Evolutionary conservation across 805 yeast species (phyloP), one percentile per base, ranked within the genome.

Genomic region (Saccharomyces eubayanus): DNA sequence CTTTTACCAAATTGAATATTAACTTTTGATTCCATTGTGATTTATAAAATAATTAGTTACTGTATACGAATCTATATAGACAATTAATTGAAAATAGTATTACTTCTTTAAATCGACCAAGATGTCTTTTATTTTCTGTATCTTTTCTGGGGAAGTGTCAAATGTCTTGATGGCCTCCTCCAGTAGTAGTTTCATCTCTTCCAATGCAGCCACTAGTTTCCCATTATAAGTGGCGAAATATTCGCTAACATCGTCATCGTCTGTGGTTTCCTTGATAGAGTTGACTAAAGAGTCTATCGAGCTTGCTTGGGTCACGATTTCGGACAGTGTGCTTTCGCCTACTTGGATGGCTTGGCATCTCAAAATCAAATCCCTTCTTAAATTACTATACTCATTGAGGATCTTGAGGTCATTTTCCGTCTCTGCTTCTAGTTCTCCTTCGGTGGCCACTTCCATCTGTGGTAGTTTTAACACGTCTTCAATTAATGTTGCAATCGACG

Each of bases 381-480:
- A 54, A 27, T 53, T 52, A 21, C 59, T 57, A 51, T 68, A 68
- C 51, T 66, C 69, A 8, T 53, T 51, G n/a, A 67, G 52, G 6
- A 57, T 50, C 10, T 51, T 49, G 9, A 50, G 49, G 10, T 60
- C 59, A 12, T 56, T 51, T 20, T 57, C 57, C 5, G 51, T 54
- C 24, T 6, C 47, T 53, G 24, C 3, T 36, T 36, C 43, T 6
- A 10, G 8, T 14, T 53, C 58, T 12, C 54, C 61, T 6, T 28
- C 31, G 6, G 30, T n/a, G 11, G 21, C 46, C 10, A 49, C 28
- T 5, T 54, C 31, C 50, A 68, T 56, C 31, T 55, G 54, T n/a
- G 72, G 72, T 31, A 68, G 56, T 11, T 58, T 57, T 24, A 47
- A 31, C 2, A 66, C 55, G 50, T 66, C 67, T 2, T 53, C 52